A percentile compares a stretch with the other conserved stretches of the same genome.
Evolutionary conservation across 805 yeast genomes (phyloP).

Genomic region (Suhomyces sp.): DNA sequence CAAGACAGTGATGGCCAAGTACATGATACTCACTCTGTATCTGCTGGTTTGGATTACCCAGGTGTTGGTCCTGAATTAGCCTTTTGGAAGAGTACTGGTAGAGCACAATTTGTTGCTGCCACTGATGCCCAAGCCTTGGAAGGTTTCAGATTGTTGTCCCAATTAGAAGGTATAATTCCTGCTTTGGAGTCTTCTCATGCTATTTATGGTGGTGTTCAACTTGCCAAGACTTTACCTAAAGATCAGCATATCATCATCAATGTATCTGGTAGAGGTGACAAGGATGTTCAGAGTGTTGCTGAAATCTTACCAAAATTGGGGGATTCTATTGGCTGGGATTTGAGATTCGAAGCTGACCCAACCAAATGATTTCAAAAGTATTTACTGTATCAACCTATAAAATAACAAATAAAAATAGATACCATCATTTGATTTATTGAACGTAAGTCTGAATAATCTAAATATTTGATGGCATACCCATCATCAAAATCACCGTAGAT

Average conservation of each 20-base stretch:
- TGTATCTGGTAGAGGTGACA: constrained; percentile 98
- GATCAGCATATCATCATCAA: constrained; percentile 85
- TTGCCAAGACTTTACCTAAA: constrained; percentile 76
- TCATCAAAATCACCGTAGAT: constrained; percentile 71
- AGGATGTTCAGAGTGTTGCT: constrained; percentile 97
- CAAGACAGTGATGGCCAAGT: constrained; percentile 94
- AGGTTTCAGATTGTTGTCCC: constrained; percentile 86
- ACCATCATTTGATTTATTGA: not conserved
- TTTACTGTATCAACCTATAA: not conserved
- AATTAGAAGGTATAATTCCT: constrained; percentile 97
- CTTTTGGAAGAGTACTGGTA: constrained; percentile 89
- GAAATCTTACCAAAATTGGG: constrained; percentile 89
- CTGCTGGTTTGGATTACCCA: constrained; percentile 98
- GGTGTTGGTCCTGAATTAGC: constrained; percentile 99
- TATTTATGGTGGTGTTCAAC: constrained; percentile 81
- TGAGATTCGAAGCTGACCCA: constrained; percentile 71
- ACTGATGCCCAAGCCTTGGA: constrained; percentile 92
- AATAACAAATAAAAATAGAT: not conserved
- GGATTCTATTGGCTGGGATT: constrained; percentile 91
- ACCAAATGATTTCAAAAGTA: constrained; percentile 23
- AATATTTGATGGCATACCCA: constrained; percentile 69
- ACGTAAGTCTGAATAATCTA: too few relatives aligned
- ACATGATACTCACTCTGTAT: constrained; percentile 95
- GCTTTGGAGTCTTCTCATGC: constrained; percentile 99
- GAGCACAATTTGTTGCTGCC: constrained; percentile 89